Percentiles rank a stretch among this genome's conserved stretches.
Conservation (phyloP, 2,329 filamentous ascomycete species). For the Diaporthe citrichinensis region DNA sequence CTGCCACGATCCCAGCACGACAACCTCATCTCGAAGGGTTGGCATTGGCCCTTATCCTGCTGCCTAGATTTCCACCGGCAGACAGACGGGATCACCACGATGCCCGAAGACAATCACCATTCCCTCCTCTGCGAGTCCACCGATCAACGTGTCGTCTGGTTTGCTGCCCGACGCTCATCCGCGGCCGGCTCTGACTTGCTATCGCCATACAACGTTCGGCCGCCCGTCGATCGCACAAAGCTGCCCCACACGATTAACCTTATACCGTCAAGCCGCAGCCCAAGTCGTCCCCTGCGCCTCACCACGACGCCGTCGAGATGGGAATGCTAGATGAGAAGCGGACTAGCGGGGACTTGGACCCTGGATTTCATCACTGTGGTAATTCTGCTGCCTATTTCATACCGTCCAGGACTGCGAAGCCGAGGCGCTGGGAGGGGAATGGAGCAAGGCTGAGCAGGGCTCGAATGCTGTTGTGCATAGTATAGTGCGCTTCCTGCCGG, state of each 20-base stretch:
- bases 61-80: not conserved
- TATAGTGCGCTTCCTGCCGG: no score
- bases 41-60: conserved; percentile 22
- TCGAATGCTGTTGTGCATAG: no score
- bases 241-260: not conserved
- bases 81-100: not conserved
- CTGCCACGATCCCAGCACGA: not conserved
- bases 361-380: not conserved
- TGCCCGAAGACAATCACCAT: not conserved
- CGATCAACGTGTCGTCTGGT: not conserved
- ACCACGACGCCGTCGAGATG: not conserved
- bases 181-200: not conserved
- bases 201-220: not conserved
- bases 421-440: not conserved
- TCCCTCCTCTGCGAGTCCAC: not conserved
- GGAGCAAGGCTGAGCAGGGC: conserved; percentile 22
- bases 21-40: not conserved
- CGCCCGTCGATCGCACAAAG: conserved; percentile 12
- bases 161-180: not conserved
- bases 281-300: conserved; percentile 6
- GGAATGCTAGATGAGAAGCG: not conserved
- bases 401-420: not conserved
- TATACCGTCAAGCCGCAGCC: conserved; percentile 5
- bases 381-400: conserved; percentile 17
- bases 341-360: conserved; percentile 1